These are phyloP conservation scores for Apiospora koreana DNA, from an alignment of 2,329 filamentous ascomycete genomes.

Conservation along the genomic window DNA sequence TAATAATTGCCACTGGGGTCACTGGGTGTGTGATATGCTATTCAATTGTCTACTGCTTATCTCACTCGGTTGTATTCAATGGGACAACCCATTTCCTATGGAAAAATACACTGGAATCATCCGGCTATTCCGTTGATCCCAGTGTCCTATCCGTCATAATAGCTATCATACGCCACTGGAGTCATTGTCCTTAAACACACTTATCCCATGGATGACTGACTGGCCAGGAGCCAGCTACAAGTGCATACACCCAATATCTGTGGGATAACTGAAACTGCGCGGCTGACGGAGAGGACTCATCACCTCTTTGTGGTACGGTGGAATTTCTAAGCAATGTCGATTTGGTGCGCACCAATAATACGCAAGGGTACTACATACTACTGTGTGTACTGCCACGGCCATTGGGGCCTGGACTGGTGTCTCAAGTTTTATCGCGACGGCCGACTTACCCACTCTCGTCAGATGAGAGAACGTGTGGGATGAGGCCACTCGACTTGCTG, in stretches of 20 bases:
- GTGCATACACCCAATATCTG: neutral
- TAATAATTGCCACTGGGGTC: slow-evolving; percentile 1
- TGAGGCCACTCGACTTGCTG: slow-evolving; percentile 3
- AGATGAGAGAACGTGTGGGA: slow-evolving; percentile 1
- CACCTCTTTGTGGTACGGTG: neutral
- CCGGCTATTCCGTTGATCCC: neutral
- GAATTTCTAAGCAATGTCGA: slow-evolving; percentile 6
- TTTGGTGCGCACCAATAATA: neutral
- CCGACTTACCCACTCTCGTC: neutral
- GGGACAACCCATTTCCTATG: neutral
- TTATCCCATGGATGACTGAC: neutral
- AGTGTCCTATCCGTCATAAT: neutral
- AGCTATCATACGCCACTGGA: neutral
- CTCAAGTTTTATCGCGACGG: neutral
- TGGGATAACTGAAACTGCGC: neutral
- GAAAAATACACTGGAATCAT: neutral
- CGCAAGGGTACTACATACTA: neutral
- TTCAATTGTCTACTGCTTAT: neutral
- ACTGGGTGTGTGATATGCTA: neutral
- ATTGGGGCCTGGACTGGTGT: slow-evolving; percentile 1
- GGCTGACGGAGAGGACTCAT: neutral
- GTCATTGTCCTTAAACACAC: neutral
- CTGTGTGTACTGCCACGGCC: neutral
- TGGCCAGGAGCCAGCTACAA: neutral
- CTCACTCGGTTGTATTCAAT: neutral